Evolutionary conservation across 192 early-diverging fungal species (phyloP).

Genomic region (Coemansia sp.): DNA sequence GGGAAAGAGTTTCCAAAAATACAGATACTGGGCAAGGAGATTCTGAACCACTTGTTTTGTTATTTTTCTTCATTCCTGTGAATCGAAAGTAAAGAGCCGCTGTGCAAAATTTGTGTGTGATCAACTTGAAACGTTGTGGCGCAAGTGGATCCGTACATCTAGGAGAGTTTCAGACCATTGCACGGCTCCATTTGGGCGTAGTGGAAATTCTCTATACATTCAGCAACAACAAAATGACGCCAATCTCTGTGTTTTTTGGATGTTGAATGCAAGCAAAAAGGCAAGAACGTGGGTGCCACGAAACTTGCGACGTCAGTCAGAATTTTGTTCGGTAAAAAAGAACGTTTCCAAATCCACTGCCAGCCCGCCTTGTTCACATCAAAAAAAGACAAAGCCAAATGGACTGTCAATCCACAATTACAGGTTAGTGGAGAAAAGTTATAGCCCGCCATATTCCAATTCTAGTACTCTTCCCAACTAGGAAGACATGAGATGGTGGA

Average conservation of each 20-base stretch:
- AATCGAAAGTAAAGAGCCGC: no score
- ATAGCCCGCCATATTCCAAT: background rate
- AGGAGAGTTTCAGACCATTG: no score
- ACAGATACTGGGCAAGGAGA: background rate
- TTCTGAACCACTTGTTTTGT: no score
- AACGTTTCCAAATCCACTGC: constrained; percentile 4
- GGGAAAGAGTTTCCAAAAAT: no score
- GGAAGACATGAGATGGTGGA: background rate
- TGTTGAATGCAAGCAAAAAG: background rate
- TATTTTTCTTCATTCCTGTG: background rate
- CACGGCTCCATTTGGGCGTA: no score
- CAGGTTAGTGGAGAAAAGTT: constrained; percentile 3
- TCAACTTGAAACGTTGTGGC: background rate
- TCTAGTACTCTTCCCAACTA: background rate
- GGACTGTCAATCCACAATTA: background rate
- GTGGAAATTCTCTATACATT: background rate
- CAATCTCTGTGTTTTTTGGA: background rate
- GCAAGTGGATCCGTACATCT: background rate
- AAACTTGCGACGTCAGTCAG: background rate
- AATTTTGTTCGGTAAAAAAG: constrained; percentile 13
- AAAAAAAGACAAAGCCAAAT: background rate
- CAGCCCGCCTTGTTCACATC: background rate
- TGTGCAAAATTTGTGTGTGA: background rate
- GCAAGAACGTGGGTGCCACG: constrained; percentile 3
- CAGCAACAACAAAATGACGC: background rate